A percentile compares a stretch with the other conserved stretches of the same genome.
Conservation (phyloP, 2,329 filamentous ascomycete genomes). For the Beauveria sp. region DNA sequence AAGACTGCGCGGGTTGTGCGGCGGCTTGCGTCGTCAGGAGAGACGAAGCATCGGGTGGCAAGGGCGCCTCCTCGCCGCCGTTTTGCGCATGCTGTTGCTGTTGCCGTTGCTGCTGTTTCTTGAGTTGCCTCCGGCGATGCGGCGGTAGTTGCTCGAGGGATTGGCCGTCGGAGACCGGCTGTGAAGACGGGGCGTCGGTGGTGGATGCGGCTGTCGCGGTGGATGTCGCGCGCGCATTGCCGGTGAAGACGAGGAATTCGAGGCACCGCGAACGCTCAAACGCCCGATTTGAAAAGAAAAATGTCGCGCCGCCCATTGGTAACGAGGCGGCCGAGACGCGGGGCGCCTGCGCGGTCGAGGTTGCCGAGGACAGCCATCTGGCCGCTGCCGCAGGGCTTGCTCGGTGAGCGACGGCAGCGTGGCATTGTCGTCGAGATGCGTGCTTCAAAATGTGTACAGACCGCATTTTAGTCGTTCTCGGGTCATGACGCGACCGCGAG, state of each 20-base stretch:
- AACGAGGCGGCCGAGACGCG: conserved; percentile 12
- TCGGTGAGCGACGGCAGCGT: background rate
- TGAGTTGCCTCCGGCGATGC: conserved; percentile 28
- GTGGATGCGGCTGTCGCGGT: conserved; percentile 11
- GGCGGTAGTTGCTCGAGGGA: conserved; percentile 22
- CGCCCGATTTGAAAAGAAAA: conserved; percentile 29
- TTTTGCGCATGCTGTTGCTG: conserved; percentile 11
- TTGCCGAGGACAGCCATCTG: conserved; percentile 25
- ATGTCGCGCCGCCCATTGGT: conserved; percentile 17
- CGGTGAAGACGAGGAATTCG: conserved; percentile 24
- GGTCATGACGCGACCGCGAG: conserved; percentile 10
- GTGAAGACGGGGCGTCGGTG: background rate
- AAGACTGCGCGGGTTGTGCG: conserved; percentile 40
- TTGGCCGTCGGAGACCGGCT: conserved; percentile 7
- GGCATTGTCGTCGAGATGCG: conserved; percentile 5
- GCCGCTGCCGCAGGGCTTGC: background rate
- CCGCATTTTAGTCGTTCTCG: conserved; percentile 8
- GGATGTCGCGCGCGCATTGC: conserved; percentile 21
- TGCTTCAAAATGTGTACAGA: conserved; percentile 5
- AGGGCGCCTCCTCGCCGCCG: conserved; percentile 19
- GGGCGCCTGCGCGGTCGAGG: conserved; percentile 13
- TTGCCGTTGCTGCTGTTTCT: conserved; percentile 18
- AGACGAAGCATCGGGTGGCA: conserved; percentile 47
- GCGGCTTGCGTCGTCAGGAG: conserved; percentile 46
- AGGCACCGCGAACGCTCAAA: conserved; percentile 31